These are phyloP conservation scores for Aphanocladium album DNA, from an alignment of 2,329 filamentous ascomycete species.

Conservation along the genomic window DNA sequence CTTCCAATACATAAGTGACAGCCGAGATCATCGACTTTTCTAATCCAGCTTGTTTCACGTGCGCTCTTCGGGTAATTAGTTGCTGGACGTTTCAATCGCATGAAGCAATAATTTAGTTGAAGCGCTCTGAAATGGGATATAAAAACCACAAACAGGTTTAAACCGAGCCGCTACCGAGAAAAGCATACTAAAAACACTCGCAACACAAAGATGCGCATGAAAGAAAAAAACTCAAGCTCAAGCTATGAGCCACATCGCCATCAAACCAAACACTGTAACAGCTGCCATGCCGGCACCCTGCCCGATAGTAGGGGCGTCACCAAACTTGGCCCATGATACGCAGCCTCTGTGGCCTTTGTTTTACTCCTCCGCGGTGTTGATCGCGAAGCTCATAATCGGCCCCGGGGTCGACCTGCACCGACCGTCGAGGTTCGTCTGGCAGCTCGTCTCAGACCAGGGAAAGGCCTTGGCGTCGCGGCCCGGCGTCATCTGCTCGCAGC, in stretches of 20 bases:
- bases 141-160: too few relatives aligned
- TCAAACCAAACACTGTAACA: not conserved
- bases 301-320: not conserved
- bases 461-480: not conserved
- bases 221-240: too few relatives aligned
- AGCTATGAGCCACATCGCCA: not conserved
- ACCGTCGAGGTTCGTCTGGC: conserved; percentile 13
- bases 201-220: too few relatives aligned
- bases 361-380: not conserved
- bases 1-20: too few relatives aligned
- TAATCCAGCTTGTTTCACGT: too few relatives aligned
- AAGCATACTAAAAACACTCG: too few relatives aligned
- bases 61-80: too few relatives aligned
- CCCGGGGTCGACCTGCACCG: conserved; percentile 10
- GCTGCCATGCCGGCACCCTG: not conserved
- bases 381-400: conserved; percentile 4
- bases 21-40: too few relatives aligned
- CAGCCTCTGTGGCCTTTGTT: not conserved
- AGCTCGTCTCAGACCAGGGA: conserved; percentile 13
- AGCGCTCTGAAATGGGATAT: too few relatives aligned
- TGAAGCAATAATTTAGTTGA: too few relatives aligned
- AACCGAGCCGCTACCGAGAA: too few relatives aligned
- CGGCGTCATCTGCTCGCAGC: conserved; percentile 10
- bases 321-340: not conserved
- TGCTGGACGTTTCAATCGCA: too few relatives aligned